Evolutionary conservation across 2,329 filamentous ascomycete genomes (phyloP), one percentile per base, ranked within the genome.

Genomic region (Aspergillus viridinutans): DNA sequence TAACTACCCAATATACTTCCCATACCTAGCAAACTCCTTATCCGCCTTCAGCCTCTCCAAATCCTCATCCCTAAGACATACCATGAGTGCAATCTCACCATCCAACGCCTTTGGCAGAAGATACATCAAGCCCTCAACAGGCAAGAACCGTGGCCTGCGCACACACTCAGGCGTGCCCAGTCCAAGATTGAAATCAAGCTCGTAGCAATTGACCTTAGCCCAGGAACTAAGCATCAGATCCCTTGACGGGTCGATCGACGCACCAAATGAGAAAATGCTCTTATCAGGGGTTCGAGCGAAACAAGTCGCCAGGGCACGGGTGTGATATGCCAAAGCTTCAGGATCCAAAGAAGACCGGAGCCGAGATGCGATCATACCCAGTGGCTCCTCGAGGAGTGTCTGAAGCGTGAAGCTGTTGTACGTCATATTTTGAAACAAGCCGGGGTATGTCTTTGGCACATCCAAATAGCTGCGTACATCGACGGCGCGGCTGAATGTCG

Each of bases 181-280:
- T 0, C 75, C 76, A 1, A 85, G 32, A 23, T 61, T 60, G 2
- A 61, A 85, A 48, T 83, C 78, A 5, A 79, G 67, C 0, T 74
- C 67, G 59, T 79, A 80, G 17, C 69, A 72, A 3, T 75, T 67
- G 2, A 81, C 64, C 52, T 80, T 80, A 0, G 76, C 75, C 83
- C 82, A 85, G 0, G 81, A 85, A 56, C 80, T 84, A 5, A 85
- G 58, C 72, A 80, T 78, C 3, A 85, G 67, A 42, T 83, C 80
- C 0, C 64, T 66, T 0, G 74, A 65, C 0, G 71, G 60, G 29
- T 80, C 71, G 2, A 79, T 53, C 3, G 61, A 67, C 1, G 63
- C 60, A 9, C 58, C 58, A 25, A 65, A 49, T 1, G 56, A 0
- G 72, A 76, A 60, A 0, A 45, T 58, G 0, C 58, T 67, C 56